Evolutionary conservation across 768 basidiomycete species (phyloP), one percentile per base, ranked within the genome.

Genomic region (Exidia glandulosa): DNA sequence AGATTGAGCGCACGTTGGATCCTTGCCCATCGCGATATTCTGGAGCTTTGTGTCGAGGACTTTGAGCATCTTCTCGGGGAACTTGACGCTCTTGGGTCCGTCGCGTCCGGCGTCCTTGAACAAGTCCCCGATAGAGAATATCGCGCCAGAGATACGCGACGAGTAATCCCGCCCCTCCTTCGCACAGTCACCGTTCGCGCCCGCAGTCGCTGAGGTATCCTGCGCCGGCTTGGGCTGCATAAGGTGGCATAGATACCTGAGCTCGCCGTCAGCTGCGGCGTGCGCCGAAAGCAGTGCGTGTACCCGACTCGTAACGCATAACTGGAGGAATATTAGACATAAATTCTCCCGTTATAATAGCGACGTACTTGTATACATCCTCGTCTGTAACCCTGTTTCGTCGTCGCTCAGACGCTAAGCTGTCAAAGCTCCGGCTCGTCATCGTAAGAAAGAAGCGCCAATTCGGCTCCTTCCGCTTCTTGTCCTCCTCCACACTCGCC

Each of bases 61-160:
- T 73, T 94, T 97, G 60, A 97, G 70, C 61, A 96, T 75, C 73
- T 93, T 94, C 74, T 97, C 93, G 0, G 95, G 94, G 71, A 94
- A 97, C 69, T 90, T 91, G 68, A 90, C 88, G 62, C 83, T 88
- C 75, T 88, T 92, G 58, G 84, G 81, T 4, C 89, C 86, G 72
- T 87, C 87, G 62, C 84, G 72, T 27, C 63, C 62, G 60, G 83
- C 79, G 65, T 88, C 90, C 70, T 85, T 85, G 76, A 90, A 88
- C 70, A 91, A 77, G 70, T 92, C 90, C 29, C 84, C 83, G 60
- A 93, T 82, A 12, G 78, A 79, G 56, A 79, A 73, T 63, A 90
- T 75, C 4, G 88, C 85, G 56, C 73, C 75, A 1, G 85, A 82
- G 32, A 90, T 72, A 60, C 88, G 78, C 30, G 82, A 84, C 2